Evolutionary conservation across 345 rosid genomes (phyloP).

Genomic region (Boechera divaricarpa): DNA sequence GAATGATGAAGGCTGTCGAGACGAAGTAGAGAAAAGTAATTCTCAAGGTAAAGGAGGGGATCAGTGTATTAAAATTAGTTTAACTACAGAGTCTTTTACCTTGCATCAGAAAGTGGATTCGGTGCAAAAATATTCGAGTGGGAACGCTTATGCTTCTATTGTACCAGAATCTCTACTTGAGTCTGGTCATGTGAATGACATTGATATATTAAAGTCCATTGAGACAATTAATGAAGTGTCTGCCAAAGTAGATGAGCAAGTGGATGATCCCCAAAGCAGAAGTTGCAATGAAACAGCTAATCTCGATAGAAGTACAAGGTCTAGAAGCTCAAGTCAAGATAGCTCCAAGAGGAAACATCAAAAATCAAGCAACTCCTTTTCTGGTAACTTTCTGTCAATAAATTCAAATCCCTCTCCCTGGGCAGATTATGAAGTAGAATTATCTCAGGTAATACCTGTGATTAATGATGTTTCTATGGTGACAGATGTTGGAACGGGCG

Average conservation of each 20-base stretch:
- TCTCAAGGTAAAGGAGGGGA: slow-evolving; percentile 37
- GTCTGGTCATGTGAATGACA: slow-evolving; percentile 34
- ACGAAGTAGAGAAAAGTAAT: slow-evolving; percentile 40
- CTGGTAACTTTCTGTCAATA: slow-evolving; percentile 14
- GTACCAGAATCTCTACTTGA: slow-evolving; percentile 29
- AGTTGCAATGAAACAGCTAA: slow-evolving; percentile 41
- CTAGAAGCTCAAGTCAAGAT: slow-evolving; percentile 42
- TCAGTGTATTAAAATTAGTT: slow-evolving; percentile 24
- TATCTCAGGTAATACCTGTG: slow-evolving; percentile 16
- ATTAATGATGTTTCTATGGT: slow-evolving; percentile 26
- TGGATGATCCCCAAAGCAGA: slow-evolving; percentile 39
- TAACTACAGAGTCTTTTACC: slow-evolving; percentile 29
- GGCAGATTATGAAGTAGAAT: slow-evolving; percentile 24
- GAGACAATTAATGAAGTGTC: slow-evolving; percentile 28
- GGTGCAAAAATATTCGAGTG: slow-evolving; percentile 21
- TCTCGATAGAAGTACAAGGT: slow-evolving; percentile 47
- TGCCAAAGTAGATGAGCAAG: slow-evolving; percentile 43
- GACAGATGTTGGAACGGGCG: slow-evolving; percentile 18
- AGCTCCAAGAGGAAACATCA: slow-evolving; percentile 40
- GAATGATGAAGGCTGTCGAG: slow-evolving; percentile 40
- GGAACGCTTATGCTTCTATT: slow-evolving; percentile 28
- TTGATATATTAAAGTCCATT: slow-evolving; percentile 15
- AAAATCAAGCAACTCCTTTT: slow-evolving; percentile 38
- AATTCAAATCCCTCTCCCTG: slow-evolving; percentile 29
- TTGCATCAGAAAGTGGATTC: slow-evolving; percentile 28